Evolutionary conservation across 2,329 filamentous ascomycete species (phyloP).

Genomic region (Sporothrix globosa): DNA sequence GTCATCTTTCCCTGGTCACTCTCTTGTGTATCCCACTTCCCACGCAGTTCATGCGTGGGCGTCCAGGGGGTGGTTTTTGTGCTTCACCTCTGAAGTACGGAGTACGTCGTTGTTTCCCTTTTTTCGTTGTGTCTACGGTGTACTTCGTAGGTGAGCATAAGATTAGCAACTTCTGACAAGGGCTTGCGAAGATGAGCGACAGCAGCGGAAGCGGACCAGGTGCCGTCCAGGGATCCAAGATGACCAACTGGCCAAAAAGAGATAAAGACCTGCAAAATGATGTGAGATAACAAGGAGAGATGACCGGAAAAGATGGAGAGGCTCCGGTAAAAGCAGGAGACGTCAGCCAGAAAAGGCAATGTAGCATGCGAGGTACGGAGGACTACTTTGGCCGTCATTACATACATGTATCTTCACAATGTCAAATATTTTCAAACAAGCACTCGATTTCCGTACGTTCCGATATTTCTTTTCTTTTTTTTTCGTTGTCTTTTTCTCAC

Average conservation of each 20-base stretch:
- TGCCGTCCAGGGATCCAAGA: not conserved
- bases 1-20: not conserved
- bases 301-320: not conserved
- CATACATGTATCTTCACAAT: not conserved
- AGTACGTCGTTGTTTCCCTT: not conserved
- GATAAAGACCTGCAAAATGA: not conserved
- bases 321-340: not conserved
- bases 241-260: not conserved
- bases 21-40: not conserved
- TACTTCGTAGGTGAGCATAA: no score
- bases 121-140: not conserved
- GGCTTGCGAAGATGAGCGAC: not conserved
- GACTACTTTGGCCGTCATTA: not conserved
- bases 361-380: not conserved
- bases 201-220: not conserved
- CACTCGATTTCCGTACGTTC: no score
- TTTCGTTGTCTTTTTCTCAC: not conserved
- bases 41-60: not conserved
- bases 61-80: not conserved
- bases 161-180: not conserved
- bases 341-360: not conserved
- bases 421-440: no score
- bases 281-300: not conserved
- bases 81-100: not conserved
- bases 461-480: not conserved